Conservation (phyloP, 352 stramenopile species). For the Phytophthora nicotianae region DNA sequence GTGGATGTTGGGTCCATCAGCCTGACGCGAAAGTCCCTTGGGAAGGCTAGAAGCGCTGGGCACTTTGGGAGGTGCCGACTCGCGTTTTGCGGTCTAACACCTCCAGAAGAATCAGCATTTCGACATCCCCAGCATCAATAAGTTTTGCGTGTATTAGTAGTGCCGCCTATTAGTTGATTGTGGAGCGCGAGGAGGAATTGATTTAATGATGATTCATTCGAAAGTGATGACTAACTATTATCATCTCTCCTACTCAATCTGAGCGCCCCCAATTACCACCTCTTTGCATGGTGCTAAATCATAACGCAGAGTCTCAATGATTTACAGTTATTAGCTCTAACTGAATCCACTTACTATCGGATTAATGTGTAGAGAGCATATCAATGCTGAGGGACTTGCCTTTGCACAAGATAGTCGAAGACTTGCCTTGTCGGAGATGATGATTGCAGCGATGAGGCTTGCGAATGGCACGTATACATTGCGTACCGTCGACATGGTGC, state of each 20-base stretch:
- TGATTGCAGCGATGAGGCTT: too few species aligned
- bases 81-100: slow-evolving; percentile 64
- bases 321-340: slow-evolving; percentile 92
- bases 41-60: slow-evolving; percentile 73
- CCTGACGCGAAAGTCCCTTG: slow-evolving; percentile 72
- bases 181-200: slow-evolving; percentile 47
- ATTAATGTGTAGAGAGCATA: slow-evolving; percentile 49
- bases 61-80: slow-evolving; percentile 63
- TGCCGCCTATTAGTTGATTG: slow-evolving; percentile 2
- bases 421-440: too few species aligned
- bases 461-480: too few species aligned
- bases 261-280: slow-evolving; percentile 39
- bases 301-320: slow-evolving; percentile 53
- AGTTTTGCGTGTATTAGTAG: slow-evolving; percentile 14
- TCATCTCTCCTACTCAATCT: slow-evolving; percentile 82
- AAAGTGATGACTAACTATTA: slow-evolving; percentile 59
- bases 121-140: slow-evolving; percentile 42
- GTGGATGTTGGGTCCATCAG: slow-evolving; percentile 84
- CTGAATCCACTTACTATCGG: slow-evolving; percentile 78
- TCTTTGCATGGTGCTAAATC: not conserved
- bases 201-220: slow-evolving; percentile 40
- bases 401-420: too few species aligned
- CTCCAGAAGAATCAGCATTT: slow-evolving; percentile 84
- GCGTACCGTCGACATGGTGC: too few species aligned
- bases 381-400: slow-evolving; percentile 49